These are phyloP conservation scores for Heliamphora pulchella DNA, from an alignment of 179 eudicot genomes.

Conservation along the genomic window DNA sequence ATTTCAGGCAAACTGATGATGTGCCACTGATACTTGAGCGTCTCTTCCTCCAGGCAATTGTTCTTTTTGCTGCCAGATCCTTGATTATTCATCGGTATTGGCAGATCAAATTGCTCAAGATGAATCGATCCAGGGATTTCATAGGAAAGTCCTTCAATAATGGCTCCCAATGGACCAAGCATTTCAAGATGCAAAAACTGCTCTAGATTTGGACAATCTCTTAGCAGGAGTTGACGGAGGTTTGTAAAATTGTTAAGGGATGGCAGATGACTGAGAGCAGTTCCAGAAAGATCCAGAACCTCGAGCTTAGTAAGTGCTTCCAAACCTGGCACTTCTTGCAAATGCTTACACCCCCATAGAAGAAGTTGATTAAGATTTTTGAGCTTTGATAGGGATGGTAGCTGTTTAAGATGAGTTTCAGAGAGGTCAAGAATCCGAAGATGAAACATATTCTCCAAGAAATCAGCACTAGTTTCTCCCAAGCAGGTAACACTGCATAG, in stretches of 20 bases:
- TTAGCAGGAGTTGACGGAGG: conserved; percentile 23
- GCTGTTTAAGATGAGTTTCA: conserved; percentile 13
- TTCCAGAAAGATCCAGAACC: conserved; percentile 23
- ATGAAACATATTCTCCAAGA: background rate
- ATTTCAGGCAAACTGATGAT: conserved; percentile 11
- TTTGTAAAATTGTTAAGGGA: conserved; percentile 2
- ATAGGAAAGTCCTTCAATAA: no score
- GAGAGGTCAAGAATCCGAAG: conserved; percentile 24
- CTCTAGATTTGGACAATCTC: conserved; percentile 14
- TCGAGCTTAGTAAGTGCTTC: conserved; percentile 11
- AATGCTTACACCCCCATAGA: conserved; percentile 10
- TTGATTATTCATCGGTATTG: no score
- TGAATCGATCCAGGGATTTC: no score
- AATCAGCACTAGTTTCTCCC: background rate
- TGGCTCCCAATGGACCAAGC: no score
- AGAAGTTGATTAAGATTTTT: conserved; percentile 11
- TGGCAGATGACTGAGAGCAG: conserved; percentile 14
- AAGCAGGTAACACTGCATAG: background rate
- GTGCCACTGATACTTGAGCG: conserved; percentile 7
- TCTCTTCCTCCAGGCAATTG: background rate
- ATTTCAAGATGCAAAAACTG: background rate
- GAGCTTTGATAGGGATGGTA: conserved; percentile 14
- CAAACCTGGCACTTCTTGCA: conserved; percentile 12
- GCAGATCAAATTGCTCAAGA: no score
- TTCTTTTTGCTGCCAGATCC: no score